Evolutionary conservation across 768 basidiomycete species (phyloP), one percentile per base, ranked within the genome.

Genomic region (Termitomyces titanicus): DNA sequence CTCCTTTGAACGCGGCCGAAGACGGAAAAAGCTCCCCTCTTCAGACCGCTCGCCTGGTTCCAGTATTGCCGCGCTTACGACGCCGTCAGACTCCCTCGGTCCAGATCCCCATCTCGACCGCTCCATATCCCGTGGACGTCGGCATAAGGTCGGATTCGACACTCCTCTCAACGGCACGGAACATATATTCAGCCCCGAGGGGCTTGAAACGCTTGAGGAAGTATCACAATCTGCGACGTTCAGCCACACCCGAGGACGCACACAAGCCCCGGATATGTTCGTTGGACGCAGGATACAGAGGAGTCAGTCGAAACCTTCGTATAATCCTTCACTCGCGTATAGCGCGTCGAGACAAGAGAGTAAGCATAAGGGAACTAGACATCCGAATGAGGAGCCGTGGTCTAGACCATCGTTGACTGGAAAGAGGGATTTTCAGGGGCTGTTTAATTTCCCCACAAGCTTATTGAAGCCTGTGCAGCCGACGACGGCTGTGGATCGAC

Each of bases 61-160:
- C 3, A 78, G 77, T 55, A 65, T 76, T 24, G 55, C 55, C 9
- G 69, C 72, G 1, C 79, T 79, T 0, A 61, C 68, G 7, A 83
- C 81, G 0, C 83, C 83, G 2, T 58, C 66, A 5, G 77, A 78
- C 39, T 53, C 67, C 5, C 60, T 58, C 2, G 61, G 62, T 11
- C 59, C 68, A 11, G 64, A 66, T 10, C 61, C 63, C 37, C 37
- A 58, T 42, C 45, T 58, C 35, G 50, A 61, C 39, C 53, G 60
- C 20, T 63, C 61, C 5, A 15, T 51, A 18, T 60, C 62, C 25
- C 57, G 65, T 15, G 64, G 65, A 33, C 64, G 65, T 34, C 57
- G 43, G n/a, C 49, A n/a, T 38, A 46, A 60, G 46, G 44, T 60
- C 11, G 55, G 51, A 20, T 51, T 56, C 17, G 22, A 37, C 18